Evolutionary conservation across 2,329 filamentous ascomycete genomes (phyloP), one percentile per base, ranked within the genome.

Genomic region (Cytospora paraplurivora): DNA sequence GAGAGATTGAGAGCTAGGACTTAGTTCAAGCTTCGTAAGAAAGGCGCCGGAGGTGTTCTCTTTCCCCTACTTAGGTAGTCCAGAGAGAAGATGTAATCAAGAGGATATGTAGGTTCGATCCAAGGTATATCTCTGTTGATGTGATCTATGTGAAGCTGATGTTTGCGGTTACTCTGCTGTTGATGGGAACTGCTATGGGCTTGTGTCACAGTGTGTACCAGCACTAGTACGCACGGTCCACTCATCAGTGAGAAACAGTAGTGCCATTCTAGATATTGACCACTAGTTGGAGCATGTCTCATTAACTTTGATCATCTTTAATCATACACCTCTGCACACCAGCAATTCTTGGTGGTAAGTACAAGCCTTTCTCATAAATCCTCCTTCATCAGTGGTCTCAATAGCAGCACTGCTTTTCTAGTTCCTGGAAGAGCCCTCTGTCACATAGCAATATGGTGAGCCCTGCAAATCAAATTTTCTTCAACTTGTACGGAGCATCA

Each of bases 171-270:
- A 12, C 10, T 12, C 7, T 8, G 7, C 44, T 7, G 27, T 47
- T 10, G 34, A 6, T 15, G n/a, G 2, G 15, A 27, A 27, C 21
- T 21, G 11, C 44, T 34, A 21, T 11, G 35, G 35, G 19, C 5
- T n/a, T 19, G 4, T 12, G 15, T 11, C 15, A 53, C 51, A n/a
- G 58, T 61, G 58, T 32, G 32, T 37, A 52, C 8, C 21, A 47
- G n/a, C 44, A 7, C 32, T 37, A 21, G n/a, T 10, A 12, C 37
- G 58, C 58, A 61, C 58, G 51, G 58, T 34, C 58, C 38, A 3
- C 4, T 32, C 13, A 34, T 21, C 15, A n/a, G 34, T 37, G 17
- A 47, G 8, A 19, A 47, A 27, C 27, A 4, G 27, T 27, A 27
- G 27, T 27, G 27, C 27, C 27, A 4, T 27, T 27, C 11, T 21